phyloP scores from a whole-genome alignment of 805 yeast genomes.

The Groenewaldozyma tartarivorans region DNA sequence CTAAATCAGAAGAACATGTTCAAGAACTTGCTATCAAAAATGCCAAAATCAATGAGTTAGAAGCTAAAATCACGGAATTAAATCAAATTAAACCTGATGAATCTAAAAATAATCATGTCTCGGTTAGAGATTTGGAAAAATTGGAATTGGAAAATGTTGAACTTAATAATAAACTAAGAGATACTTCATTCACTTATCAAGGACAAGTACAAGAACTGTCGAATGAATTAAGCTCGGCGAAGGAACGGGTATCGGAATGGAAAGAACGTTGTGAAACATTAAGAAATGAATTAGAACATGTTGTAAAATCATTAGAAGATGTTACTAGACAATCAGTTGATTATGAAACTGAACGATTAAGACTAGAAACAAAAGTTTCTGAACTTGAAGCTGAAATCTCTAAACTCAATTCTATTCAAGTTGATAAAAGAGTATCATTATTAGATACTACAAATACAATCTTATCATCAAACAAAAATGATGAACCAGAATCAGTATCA shows the following conservation, averaged over 20 bases:
- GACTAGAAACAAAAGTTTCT: slow-evolving; percentile 21
- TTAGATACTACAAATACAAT: slow-evolving; percentile 9
- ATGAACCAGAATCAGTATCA: slow-evolving; percentile 18
- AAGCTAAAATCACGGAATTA: not conserved
- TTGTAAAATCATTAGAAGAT: slow-evolving; percentile 26
- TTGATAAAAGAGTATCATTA: slow-evolving; percentile 16
- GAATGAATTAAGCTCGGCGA: slow-evolving; percentile 16
- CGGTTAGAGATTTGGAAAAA: slow-evolving; percentile 13
- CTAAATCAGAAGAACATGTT: not conserved
- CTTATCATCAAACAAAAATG: not conserved
- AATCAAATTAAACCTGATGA: not conserved
- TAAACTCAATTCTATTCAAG: slow-evolving; percentile 8
- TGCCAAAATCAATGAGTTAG: not conserved
- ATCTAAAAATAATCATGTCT: not conserved
- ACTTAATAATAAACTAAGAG: slow-evolving; percentile 16
- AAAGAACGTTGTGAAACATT: slow-evolving; percentile 23
- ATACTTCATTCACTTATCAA: slow-evolving; percentile 15
- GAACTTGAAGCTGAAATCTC: slow-evolving; percentile 18
- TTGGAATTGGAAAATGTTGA: slow-evolving; percentile 20
- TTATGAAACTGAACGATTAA: slow-evolving; percentile 24
- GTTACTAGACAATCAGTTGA: slow-evolving; percentile 29
- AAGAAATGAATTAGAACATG: slow-evolving; percentile 24
- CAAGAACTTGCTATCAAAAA: not conserved
- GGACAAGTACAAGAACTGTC: slow-evolving; percentile 19
- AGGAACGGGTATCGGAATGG: slow-evolving; percentile 21